Evolutionary conservation across 139 green algal species (phyloP).

Genomic region (Picochlorum sp.): DNA sequence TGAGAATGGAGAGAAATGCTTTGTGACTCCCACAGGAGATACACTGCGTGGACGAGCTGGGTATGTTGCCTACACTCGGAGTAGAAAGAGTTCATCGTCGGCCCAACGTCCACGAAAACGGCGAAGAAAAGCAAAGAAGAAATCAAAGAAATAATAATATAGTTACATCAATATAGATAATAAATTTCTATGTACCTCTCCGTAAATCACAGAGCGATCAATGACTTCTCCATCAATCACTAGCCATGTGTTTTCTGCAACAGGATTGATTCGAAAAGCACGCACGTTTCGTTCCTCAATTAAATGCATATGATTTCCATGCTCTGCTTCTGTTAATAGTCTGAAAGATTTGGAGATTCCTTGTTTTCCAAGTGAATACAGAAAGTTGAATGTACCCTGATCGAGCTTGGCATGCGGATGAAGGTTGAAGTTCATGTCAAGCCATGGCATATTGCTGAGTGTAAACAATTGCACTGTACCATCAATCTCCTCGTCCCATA

Average conservation of each 20-base stretch:
- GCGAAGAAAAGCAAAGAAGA: background rate
- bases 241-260: slow-evolving; percentile 27
- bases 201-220: slow-evolving; percentile 16
- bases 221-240: slow-evolving; percentile 44
- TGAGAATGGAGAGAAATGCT: slow-evolving; percentile 2
- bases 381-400: slow-evolving; percentile 24
- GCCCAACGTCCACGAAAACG: background rate
- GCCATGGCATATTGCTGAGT: slow-evolving; percentile 34
- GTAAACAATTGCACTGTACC: slow-evolving; percentile 28
- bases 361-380: slow-evolving; percentile 8
- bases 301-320: slow-evolving; percentile 27
- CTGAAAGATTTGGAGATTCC: slow-evolving; percentile 12
- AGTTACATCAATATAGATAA: slow-evolving; percentile 11
- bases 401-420: slow-evolving; percentile 16
- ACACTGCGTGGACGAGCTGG: background rate
- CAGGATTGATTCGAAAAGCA: slow-evolving; percentile 19
- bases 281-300: slow-evolving; percentile 7
- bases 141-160: slow-evolving; percentile 3
- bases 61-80: background rate
- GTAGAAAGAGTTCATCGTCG: slow-evolving; percentile 3
- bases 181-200: slow-evolving; percentile 36
- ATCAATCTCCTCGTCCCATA: slow-evolving; percentile 4
- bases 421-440: slow-evolving; percentile 42
- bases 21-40: background rate
- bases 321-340: slow-evolving; percentile 19